These are phyloP conservation scores for Zopfochytrium polystomum DNA, from an alignment of 371 early-diverging fungal genomes.

Conservation along the genomic window DNA sequence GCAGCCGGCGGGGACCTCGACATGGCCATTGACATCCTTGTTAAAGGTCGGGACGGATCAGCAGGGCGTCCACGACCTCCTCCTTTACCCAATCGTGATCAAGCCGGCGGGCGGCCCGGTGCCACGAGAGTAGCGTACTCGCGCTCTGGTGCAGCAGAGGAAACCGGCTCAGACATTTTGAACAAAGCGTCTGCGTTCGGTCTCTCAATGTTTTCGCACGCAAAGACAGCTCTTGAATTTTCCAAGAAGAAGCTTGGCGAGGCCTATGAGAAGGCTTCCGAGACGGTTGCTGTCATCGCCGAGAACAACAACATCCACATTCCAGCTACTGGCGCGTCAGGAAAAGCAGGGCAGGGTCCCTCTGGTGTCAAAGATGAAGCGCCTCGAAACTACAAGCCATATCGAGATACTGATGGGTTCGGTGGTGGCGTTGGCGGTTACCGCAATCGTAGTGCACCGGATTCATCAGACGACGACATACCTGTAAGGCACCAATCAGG, in stretches of 20 bases:
- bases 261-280: conserved; percentile 31
- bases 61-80: neutral
- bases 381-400: no score
- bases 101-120: neutral
- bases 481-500: no score
- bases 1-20: conserved; percentile 62
- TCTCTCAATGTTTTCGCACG: conserved; percentile 32
- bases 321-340: conserved; percentile 20
- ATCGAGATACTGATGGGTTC: no score
- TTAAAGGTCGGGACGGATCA: conserved; percentile 22
- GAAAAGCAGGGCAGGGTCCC: neutral
- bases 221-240: conserved; percentile 35
- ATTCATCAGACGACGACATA: no score
- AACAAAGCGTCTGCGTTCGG: conserved; percentile 31
- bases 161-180: neutral
- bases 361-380: no score
- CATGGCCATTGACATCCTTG: conserved; percentile 51
- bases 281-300: conserved; percentile 18
- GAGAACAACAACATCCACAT: no score
- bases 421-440: no score
- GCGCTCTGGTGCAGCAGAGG: neutral
- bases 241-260: conserved; percentile 36
- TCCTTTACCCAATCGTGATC: neutral
- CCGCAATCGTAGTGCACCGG: no score
- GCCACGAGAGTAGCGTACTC: neutral